A percentile compares a stretch with the other conserved stretches of the same genome.
Evolutionary conservation across 139 green algal genomes (phyloP).

Genomic region (Axilococcus clingmanii): DNA sequence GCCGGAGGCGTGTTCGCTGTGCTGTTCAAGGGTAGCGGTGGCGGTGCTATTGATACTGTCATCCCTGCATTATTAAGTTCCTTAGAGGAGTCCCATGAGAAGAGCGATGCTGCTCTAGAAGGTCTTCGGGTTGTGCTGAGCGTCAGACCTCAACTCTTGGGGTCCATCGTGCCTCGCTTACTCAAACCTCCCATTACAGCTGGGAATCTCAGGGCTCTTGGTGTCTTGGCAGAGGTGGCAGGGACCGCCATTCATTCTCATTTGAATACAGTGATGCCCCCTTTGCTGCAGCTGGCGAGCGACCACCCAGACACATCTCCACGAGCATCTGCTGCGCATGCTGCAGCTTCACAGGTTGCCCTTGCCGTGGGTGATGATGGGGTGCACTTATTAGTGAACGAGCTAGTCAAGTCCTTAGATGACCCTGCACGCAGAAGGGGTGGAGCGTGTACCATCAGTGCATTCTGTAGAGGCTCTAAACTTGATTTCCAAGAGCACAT

Average conservation of each 20-base stretch:
- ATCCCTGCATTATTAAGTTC: slow-evolving; percentile 63
- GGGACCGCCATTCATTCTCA: slow-evolving; percentile 53
- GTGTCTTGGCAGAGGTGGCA: slow-evolving; percentile 60
- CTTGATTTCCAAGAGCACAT: slow-evolving; percentile 65
- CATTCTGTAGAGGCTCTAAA: slow-evolving; percentile 22
- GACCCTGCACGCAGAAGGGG: slow-evolving; percentile 37
- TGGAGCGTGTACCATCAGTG: slow-evolving; percentile 33
- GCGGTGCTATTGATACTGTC: slow-evolving; percentile 66
- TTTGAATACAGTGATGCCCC: slow-evolving; percentile 52
- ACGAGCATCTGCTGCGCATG: slow-evolving; percentile 15
- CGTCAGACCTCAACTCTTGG: slow-evolving; percentile 63
- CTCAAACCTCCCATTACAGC: slow-evolving; percentile 43
- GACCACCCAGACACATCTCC: slow-evolving; percentile 9
- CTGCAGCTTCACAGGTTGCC: slow-evolving; percentile 18
- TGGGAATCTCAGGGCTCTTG: slow-evolving; percentile 50
- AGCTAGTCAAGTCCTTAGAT: slow-evolving; percentile 65
- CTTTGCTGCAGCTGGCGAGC: slow-evolving; percentile 45
- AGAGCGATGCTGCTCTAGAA: slow-evolving; percentile 54
- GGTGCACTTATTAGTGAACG: slow-evolving; percentile 56
- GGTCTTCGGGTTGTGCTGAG: slow-evolving; percentile 75
- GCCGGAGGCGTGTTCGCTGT: slow-evolving; percentile 78
- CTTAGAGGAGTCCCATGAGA: slow-evolving; percentile 34
- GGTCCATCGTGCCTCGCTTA: slow-evolving; percentile 66
- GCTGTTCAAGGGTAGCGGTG: slow-evolving; percentile 67
- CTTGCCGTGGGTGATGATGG: slow-evolving; percentile 51